Evolutionary conservation across 805 yeast genomes (phyloP), one percentile per base, ranked within the genome.

Genomic region (Cyberlindnera americana): DNA sequence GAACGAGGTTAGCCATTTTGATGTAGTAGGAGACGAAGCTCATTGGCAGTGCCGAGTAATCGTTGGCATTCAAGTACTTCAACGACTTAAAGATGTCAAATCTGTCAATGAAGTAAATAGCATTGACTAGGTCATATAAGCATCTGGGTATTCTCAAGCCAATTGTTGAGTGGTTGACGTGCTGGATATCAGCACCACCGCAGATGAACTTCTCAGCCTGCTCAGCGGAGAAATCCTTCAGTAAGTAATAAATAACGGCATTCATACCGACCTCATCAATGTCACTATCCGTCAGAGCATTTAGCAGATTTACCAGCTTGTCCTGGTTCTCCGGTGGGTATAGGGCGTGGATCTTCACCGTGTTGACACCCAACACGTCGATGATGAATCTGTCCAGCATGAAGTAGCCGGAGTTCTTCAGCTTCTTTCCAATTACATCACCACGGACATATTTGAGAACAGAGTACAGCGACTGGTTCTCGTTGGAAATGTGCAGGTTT

Each of bases 251-350:
- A 3, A 54, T 10, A 15, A 54, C 40, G 5, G 49, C 33, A 10
- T 43, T 26, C n/a, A 46, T 19, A 14, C 51, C 46, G 3, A 37
- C 18, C 8, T 31, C 38, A 5, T 40, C 32, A 9, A 53, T 37
- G 4, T 33, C 41, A 13, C 28, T 14, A 3, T 23, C 27, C 12
- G 37, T 32, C 27, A 56, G 37, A 9, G 34, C 39, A 1, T 41
- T 18, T 3, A 56, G 22, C 18, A 56, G 41, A 21, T 15, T 21
- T 21, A 38, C 46, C 24, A 56, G 18, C 28, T 50, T 54, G 13
- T 41, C 33, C 17, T 38, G 12, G 25, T 52, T 49, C 36, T 49
- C 50, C 1, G 60, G 60, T 9, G 60, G 60, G 23, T 56, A 56
- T 17, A 30, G 42, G 1, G 35, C 6, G 29, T 36, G 41, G 8